phyloP scores from a whole-genome alignment of 306 rosid species.

The Castanea mollissima region DNA sequence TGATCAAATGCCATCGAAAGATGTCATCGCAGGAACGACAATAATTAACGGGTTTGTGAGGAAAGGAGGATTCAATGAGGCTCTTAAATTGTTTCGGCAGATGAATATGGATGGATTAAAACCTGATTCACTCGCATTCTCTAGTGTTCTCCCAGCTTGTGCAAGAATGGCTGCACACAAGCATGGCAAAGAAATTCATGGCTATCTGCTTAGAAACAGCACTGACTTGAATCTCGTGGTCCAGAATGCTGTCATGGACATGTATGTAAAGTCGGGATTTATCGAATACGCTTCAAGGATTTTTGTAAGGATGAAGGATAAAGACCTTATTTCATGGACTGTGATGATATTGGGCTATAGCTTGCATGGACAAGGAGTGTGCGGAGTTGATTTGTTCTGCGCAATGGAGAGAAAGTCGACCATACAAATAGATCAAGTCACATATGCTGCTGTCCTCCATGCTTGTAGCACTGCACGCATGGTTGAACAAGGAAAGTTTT shows the following conservation, averaged over 20 bases:
- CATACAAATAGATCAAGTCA: conserved; percentile 35
- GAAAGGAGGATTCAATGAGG: conserved; percentile 63
- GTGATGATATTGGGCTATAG: conserved; percentile 63
- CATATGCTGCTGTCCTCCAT: conserved; percentile 57
- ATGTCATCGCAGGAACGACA: conserved; percentile 63
- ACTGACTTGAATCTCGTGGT: conserved; percentile 43
- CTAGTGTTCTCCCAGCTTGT: conserved; percentile 72
- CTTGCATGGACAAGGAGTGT: conserved; percentile 56
- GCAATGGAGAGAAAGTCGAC: conserved; percentile 36
- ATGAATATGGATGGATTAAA: conserved; percentile 51
- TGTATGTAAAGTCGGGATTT: conserved; percentile 69
- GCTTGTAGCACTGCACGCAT: conserved; percentile 54
- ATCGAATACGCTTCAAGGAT: conserved; percentile 44
- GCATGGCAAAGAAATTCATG: conserved; percentile 71
- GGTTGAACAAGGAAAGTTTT: conserved; percentile 54
- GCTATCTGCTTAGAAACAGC: conserved; percentile 50
- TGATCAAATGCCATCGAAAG: conserved; percentile 48
- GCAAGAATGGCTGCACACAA: conserved; percentile 55
- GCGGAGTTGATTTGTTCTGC: conserved; percentile 49
- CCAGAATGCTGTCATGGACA: conserved; percentile 61
- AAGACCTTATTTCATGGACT: conserved; percentile 59
- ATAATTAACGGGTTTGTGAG: conserved; percentile 49
- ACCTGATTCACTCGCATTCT: conserved; percentile 41
- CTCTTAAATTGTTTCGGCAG: conserved; percentile 49
- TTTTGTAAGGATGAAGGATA: conserved; percentile 43